Conservation (phyloP, 768 basidiomycete genomes). For the Tylopilus felleus region DNA sequence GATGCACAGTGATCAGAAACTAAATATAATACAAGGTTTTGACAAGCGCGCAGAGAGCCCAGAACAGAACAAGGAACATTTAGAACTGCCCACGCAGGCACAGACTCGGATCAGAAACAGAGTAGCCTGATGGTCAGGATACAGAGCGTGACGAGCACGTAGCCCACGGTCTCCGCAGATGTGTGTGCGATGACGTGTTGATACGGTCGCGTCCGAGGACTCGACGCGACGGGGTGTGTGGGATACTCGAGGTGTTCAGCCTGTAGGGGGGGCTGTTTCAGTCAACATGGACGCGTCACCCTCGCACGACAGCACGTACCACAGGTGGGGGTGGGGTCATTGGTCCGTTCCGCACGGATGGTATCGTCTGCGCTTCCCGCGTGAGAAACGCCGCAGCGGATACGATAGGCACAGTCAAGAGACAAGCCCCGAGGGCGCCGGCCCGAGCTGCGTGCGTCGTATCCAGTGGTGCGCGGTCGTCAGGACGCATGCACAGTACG, state of each 20-base stretch:
- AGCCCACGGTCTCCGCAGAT: constrained; percentile 10
- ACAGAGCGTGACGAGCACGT: constrained; percentile 14
- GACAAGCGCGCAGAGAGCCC: not conserved
- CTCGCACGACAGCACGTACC: constrained; percentile 4
- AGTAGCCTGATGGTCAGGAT: constrained; percentile 16
- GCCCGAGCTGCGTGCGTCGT: constrained; percentile 16
- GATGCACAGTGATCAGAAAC: not conserved
- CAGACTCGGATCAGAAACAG: constrained; percentile 6
- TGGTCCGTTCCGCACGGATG: constrained; percentile 2
- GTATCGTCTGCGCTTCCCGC: not conserved
- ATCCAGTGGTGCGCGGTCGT: not conserved
- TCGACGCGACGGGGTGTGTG: not conserved
- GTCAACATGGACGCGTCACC: not conserved
- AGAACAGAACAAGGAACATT: not conserved
- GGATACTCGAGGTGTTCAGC: not conserved
- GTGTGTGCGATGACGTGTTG: constrained; percentile 7
- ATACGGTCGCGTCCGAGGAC: not conserved
- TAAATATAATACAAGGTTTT: not conserved
- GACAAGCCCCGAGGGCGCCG: constrained; percentile 10
- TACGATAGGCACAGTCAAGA: constrained; percentile 5
- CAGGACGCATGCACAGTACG: not conserved
- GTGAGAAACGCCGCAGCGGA: constrained; percentile 6
- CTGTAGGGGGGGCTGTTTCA: not conserved
- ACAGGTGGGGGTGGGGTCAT: not conserved
- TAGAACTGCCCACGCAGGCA: not conserved